Conservation (phyloP, 129 eudicot genomes). For the Centaurea solstitialis region DNA sequence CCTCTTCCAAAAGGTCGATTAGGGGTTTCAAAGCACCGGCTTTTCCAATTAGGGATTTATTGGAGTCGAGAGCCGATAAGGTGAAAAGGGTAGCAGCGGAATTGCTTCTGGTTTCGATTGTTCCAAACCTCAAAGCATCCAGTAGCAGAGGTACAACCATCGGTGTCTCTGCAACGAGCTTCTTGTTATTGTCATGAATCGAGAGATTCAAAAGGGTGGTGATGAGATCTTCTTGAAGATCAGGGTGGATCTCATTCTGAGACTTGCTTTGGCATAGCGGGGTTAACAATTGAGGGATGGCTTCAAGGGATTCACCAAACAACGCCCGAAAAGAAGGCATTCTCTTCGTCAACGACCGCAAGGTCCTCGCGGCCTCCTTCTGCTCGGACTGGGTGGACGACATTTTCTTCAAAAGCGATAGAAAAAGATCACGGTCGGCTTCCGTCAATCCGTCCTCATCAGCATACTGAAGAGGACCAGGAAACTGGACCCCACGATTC, state of each 20-base stretch:
- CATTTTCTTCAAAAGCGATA: slow-evolving; percentile 65
- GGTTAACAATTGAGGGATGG: slow-evolving; percentile 62
- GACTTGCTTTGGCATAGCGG: slow-evolving; percentile 57
- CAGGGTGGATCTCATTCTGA: slow-evolving; percentile 47
- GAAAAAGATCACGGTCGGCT: slow-evolving; percentile 61
- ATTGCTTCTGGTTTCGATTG: slow-evolving; percentile 74
- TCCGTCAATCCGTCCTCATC: slow-evolving; percentile 59
- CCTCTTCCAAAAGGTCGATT: slow-evolving; percentile 79
- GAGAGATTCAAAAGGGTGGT: slow-evolving; percentile 86
- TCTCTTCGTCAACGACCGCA: slow-evolving; percentile 74
- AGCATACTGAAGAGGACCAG: slow-evolving; percentile 47
- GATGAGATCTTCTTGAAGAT: slow-evolving; percentile 87
- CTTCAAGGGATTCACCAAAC: slow-evolving; percentile 68
- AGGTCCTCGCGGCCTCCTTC: slow-evolving; percentile 79
- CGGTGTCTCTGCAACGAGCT: slow-evolving; percentile 90
- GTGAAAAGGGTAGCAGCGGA: slow-evolving; percentile 97
- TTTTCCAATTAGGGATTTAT: slow-evolving; percentile 79
- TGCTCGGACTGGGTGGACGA: slow-evolving; percentile 62
- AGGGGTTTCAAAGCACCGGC: slow-evolving; percentile 77
- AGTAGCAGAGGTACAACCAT: slow-evolving; percentile 65
- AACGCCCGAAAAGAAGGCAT: slow-evolving; percentile 83
- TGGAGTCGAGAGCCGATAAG: slow-evolving; percentile 84
- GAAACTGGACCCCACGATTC: slow-evolving; percentile 62
- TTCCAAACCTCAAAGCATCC: slow-evolving; percentile 70
- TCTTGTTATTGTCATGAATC: slow-evolving; percentile 88